Conservation (phyloP, 352 stramenopile genomes). For the Poterioochromonas sp. region DNA sequence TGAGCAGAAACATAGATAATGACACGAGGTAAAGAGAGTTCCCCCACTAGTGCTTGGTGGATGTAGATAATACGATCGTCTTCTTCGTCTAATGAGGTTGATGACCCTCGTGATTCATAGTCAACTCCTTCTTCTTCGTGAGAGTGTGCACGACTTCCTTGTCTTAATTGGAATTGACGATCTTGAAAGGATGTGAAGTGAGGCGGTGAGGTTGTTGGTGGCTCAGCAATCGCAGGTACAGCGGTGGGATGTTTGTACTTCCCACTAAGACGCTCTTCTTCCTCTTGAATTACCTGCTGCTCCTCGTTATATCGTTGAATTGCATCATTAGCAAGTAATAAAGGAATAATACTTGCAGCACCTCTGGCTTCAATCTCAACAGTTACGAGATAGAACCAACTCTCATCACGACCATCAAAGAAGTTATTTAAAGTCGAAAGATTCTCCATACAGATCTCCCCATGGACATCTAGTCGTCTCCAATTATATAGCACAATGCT, state of each 20-base stretch:
- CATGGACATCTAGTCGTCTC: constrained; percentile 34
- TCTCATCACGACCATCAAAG: constrained; percentile 46
- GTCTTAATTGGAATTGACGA: neutral
- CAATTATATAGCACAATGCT: constrained; percentile 47
- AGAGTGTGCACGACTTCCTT: neutral
- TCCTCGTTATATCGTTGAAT: constrained; percentile 28
- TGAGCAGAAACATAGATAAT: neutral
- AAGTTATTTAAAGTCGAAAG: constrained; percentile 44
- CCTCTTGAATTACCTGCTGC: too few relatives aligned
- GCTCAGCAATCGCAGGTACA: neutral
- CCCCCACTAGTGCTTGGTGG: neutral
- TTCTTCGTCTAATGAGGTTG: neutral
- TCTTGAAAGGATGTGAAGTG: neutral
- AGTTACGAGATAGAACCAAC: constrained; percentile 46
- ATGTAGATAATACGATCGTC: neutral
- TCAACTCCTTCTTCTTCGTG: neutral
- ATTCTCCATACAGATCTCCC: constrained; percentile 42
- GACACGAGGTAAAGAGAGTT: neutral
- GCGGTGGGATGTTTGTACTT: neutral
- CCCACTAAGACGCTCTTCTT: neutral
- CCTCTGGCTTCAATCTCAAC: constrained; percentile 47
- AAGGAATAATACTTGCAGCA: constrained; percentile 34
- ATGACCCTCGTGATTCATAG: neutral
- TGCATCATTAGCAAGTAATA: neutral
- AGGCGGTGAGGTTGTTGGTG: neutral